These are phyloP conservation scores for Tilletia caries DNA, from an alignment of 1,284 basidiomycete genomes.

Conservation along the genomic window DNA sequence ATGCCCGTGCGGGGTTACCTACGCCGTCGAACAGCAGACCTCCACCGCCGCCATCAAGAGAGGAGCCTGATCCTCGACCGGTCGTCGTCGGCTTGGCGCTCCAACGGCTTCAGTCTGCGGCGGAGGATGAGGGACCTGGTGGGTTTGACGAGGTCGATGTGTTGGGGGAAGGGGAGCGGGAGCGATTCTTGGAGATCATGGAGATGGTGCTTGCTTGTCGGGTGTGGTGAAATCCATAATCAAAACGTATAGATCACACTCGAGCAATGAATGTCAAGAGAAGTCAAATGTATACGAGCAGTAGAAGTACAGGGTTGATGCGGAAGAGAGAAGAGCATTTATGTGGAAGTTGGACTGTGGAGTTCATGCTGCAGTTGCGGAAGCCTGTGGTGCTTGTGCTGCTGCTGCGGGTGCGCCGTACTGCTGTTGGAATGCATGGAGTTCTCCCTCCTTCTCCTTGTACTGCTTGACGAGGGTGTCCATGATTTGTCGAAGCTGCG, in stretches of 20 bases:
- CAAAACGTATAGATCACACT: too few relatives aligned
- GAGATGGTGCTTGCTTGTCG: conserved; percentile 11
- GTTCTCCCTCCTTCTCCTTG: conserved; percentile 45
- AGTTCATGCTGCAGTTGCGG: background rate
- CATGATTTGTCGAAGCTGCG: conserved; percentile 46
- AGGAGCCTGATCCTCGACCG: conserved; percentile 20
- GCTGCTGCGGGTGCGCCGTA: conserved; percentile 5
- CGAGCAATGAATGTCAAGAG: too few relatives aligned
- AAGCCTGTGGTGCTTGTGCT: background rate
- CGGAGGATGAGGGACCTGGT: conserved; percentile 29
- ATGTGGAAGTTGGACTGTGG: background rate
- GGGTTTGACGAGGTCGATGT: conserved; percentile 38
- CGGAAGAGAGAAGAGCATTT: background rate
- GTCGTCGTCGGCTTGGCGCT: conserved; percentile 30
- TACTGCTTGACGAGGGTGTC: conserved; percentile 49
- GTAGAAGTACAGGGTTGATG: too few relatives aligned
- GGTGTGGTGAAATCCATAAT: background rate
- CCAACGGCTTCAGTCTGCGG: conserved; percentile 1
- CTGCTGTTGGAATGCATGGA: conserved; percentile 35
- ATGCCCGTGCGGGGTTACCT: conserved; percentile 56
- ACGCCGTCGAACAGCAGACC: conserved; percentile 60
- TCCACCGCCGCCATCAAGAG: conserved; percentile 58
- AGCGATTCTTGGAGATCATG: conserved; percentile 15
- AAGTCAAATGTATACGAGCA: too few relatives aligned
- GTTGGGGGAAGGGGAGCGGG: conserved; percentile 57